Base-by-base conservation (phyloP, 768 basidiomycete species). In the Cystofilobasidium macerans region DNA sequence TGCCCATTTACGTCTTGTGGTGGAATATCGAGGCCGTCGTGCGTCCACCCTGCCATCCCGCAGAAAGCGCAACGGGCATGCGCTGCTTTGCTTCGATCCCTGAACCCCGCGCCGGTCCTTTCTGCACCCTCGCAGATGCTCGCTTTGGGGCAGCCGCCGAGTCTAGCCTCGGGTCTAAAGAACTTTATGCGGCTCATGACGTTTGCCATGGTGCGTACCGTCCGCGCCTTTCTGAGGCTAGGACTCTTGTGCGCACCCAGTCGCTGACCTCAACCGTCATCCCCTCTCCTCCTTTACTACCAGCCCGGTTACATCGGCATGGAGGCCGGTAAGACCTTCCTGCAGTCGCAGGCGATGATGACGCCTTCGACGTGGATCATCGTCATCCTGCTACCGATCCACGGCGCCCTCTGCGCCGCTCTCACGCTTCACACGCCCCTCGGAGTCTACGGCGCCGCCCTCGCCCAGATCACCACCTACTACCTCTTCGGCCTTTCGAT, bases 381-480 rank as follows among this genome's bases (percentile, higher is more conserved):
- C 47, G 66, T 83, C 43, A n/a, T 83, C 33, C 76, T 86, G 43
- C 84, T 81, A 40, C 87, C 87, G 0, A 76, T 88, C 69, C 88
- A 88, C 70, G 72, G 86, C 33, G 78, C 70, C 5, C 72, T 87
- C 40, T 85, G 84, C 73, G 75, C 86, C 59, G 67, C 76, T 33
- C 75, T 88, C n/a, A 80, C 88, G 18, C 85, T 86, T 71, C 74
- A 82, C 69, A 86, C 86, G 0, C 62, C 78, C 0, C 79, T 88
- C 11, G 82, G 85, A 11, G 76, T 87, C 57, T 76, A 84, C 47
- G 87, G 87, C 33, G 84, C 84, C 12, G 84, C 87, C 0, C 69
- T 84, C 0, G 85, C 87, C 0, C 77, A 88, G 28, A 82, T 86
- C 0, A 78, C 84, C 61, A 85, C 83, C 1, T 88, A 86, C 71